Base-by-base conservation (phyloP, 169 alveolate genomes). In the Plasmodium ovale region DNA sequence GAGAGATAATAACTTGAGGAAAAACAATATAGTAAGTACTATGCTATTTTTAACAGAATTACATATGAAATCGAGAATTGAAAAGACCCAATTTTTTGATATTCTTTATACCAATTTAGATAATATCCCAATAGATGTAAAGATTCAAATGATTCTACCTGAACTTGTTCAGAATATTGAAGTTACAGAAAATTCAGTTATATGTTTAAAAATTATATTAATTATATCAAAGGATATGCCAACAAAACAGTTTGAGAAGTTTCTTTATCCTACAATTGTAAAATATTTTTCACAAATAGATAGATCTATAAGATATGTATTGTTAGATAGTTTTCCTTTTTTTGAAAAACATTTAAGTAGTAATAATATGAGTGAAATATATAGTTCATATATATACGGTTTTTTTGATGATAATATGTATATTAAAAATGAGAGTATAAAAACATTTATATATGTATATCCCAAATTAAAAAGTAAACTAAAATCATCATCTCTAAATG, bases 401-500 rank as follows among this genome's bases (percentile, higher is more conserved):
- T 93, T 93, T 51, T 47, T 87, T 3, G 96, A 93, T 59, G 70
- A 82, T n/a, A 77, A 93, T n/a, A 65, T 92, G 29, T 93, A 64
- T 54, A 93, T 93, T 31, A 82, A 94, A 39, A 93, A 91, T 67
- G 96, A 91, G 54, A 93, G 92, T 51, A 91, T 93, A 35, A 93
- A 93, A 73, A 82, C 91, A 29, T 87, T 91, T 72, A 90, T 85
- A 25, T 87, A 91, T 87, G 72, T 93, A 23, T 89, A 72, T 67
- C 92, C 92, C 65, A 93, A 93, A 64, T 91, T 93, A 39, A 93
- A 93, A 56, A 31, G 37, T 6, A 68, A 72, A 23, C 87, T 91
- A 25, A 87, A 84, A 68, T 29, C 77, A 0, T 42, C 68, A 27
- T 85, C 93, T 16, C 71, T 87, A 4, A 64, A 70, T 72, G n/a